Base-by-base conservation (phyloP, 2,329 filamentous ascomycete genomes). In the Talaromyces atroroseus region DNA sequence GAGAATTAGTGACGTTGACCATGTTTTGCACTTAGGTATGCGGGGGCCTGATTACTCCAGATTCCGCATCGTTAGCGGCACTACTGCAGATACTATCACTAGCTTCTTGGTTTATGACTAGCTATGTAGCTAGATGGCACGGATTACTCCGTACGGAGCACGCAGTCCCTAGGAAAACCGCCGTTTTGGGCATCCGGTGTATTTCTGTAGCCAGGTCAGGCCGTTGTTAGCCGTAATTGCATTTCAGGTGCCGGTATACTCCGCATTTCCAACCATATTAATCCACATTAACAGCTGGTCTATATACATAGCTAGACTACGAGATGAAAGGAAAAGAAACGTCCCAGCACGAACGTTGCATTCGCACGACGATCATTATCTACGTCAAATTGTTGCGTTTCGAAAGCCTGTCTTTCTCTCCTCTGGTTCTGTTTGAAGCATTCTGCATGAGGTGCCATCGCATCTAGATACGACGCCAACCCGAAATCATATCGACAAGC, bases 141-240 rank as follows among this genome's bases (percentile, higher is more conserved):
- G 32, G 5, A 29, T 29, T 29, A 29, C 26, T 29, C 32, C 12
- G 14, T 14, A 36, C 14, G 32, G 32, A 10, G 32, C 10, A 36
- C 26, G 32, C 32, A 36, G 32, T 36, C 16, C 32, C 32, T 36
- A 12, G 32, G 4, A 36, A 6, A 36, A 14, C 12, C 51, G 21
- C 51, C 51, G 10, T 20, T 53, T 53, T 53, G 40, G 51, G 51
- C 20, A 23, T 32, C 20, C 51, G 51, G 51, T 53, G 51, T 46
- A 29, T 8, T 26, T 21, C 42, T 36, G 14, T 36, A n/a, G n/a
- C 16, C 3, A 16, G 32, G 29, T 12, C 29, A 32, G 2, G 29
- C 29, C 32, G 32, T 16, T 36, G 32, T 8, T 36, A 47, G 32
- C 40, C 44, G 42, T 26, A 47, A 38, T 16, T 46, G 20, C 42